Conservation (phyloP, 768 basidiomycete species). For the Galerina sulciceps region DNA sequence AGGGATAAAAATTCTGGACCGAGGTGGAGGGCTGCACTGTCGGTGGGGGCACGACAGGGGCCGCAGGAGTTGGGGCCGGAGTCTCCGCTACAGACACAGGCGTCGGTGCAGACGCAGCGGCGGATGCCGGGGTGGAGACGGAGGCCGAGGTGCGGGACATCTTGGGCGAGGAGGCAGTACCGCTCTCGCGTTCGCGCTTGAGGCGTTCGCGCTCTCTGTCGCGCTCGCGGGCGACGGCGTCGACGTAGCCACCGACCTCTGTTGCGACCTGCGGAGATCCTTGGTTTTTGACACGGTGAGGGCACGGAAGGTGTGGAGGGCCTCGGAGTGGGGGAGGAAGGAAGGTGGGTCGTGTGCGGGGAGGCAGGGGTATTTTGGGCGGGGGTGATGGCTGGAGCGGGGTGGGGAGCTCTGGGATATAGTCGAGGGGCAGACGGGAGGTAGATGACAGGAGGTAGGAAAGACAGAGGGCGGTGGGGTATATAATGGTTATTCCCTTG, state of each 20-base stretch:
- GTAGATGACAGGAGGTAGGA: constrained; percentile 41
- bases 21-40: constrained; percentile 23
- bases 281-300: constrained; percentile 56
- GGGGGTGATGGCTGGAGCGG: constrained; percentile 61
- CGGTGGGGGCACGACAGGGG: constrained; percentile 1
- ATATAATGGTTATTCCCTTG: constrained; percentile 76
- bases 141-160: constrained; percentile 26
- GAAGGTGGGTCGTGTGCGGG: constrained; percentile 28
- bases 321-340: constrained; percentile 33
- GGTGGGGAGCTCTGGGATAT: constrained; percentile 66
- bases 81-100: not conserved
- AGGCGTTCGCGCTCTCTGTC: constrained; percentile 79
- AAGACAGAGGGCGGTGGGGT: constrained; percentile 66
- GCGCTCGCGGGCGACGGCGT: constrained; percentile 74
- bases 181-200: constrained; percentile 63
- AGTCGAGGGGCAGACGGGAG: constrained; percentile 45
- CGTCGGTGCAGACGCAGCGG: constrained; percentile 12
- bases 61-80: not conserved
- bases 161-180: constrained; percentile 32
- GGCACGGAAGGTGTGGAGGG: constrained; percentile 48
- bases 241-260: constrained; percentile 74
- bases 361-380: constrained; percentile 21
- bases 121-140: constrained; percentile 25
- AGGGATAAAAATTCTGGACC: constrained; percentile 59
- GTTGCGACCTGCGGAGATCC: constrained; percentile 55